Conservation (phyloP, 257 asterid genomes). For the Solanum pinnatisectum region DNA sequence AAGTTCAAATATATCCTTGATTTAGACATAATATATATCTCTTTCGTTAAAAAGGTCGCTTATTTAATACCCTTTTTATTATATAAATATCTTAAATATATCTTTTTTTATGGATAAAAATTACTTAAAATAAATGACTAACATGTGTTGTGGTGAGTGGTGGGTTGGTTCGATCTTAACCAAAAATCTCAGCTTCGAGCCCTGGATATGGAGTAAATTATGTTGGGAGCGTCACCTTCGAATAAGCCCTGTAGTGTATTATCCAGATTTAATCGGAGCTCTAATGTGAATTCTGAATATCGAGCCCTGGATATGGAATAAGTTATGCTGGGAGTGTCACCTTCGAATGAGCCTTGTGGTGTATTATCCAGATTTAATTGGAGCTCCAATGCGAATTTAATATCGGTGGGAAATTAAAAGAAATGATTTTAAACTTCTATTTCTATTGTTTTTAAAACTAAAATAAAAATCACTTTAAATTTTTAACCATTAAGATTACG, state of each 20-base stretch:
- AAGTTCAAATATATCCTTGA: not conserved
- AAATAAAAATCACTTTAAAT: not conserved
- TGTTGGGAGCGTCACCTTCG: too few relatives aligned
- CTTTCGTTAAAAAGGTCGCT: not conserved
- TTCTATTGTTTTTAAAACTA: too few relatives aligned
- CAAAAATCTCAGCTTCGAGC: fast-evolving
- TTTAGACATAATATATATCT: not conserved
- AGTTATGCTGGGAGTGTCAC: not conserved
- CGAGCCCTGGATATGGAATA: too few relatives aligned
- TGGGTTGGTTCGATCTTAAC: too few relatives aligned
- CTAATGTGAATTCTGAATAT: too few relatives aligned
- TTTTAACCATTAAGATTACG: not conserved
- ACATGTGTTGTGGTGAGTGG: not conserved
- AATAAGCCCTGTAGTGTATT: too few relatives aligned
- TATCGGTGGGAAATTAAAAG: too few relatives aligned
- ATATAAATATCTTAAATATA: not conserved
- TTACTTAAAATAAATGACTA: too few relatives aligned
- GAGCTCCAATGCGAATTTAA: too few relatives aligned
- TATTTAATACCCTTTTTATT: not conserved
- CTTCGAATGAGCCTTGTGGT: not conserved
- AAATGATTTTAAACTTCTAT: too few relatives aligned
- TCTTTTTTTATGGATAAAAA: not conserved
- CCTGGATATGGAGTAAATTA: too few relatives aligned
- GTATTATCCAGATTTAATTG: not conserved
- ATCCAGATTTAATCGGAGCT: too few relatives aligned